phyloP scores from a whole-genome alignment of 2,329 filamentous ascomycete species.

The Cladosporium halotolerans region DNA sequence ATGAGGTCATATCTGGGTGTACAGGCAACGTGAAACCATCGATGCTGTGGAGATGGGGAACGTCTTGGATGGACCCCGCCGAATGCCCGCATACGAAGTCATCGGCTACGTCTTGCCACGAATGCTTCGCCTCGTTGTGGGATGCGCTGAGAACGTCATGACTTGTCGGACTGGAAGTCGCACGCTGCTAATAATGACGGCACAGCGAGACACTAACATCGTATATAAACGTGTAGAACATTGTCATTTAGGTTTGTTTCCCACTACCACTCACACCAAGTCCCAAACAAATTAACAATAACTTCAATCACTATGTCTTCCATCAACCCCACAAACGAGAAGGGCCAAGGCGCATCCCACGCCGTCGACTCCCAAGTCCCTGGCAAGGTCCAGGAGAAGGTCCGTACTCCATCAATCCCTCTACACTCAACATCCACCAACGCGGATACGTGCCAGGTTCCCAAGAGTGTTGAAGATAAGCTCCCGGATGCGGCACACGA shows the following conservation, averaged over 20 bases:
- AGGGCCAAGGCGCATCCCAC: slow-evolving; percentile 38
- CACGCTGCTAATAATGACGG: too few species aligned
- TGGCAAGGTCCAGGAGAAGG: slow-evolving; percentile 34
- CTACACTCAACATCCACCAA: neutral
- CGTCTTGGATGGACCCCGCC: too few species aligned
- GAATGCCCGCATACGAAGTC: too few species aligned
- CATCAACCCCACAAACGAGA: slow-evolving; percentile 20
- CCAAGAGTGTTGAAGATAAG: slow-evolving; percentile 34
- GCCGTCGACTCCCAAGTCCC: slow-evolving; percentile 37
- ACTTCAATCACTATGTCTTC: neutral
- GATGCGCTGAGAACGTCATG: neutral
- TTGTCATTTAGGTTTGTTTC: neutral
- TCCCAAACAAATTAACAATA: neutral
- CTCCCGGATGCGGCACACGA: slow-evolving; percentile 36
- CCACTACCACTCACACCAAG: neutral
- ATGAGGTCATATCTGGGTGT: too few species aligned
- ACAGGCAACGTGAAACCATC: too few species aligned
- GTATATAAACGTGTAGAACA: neutral
- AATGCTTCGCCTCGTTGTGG: neutral
- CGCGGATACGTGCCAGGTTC: slow-evolving; percentile 14
- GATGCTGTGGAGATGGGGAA: too few species aligned
- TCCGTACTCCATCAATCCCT: slow-evolving; percentile 8
- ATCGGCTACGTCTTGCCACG: too few species aligned
- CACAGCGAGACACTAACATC: too few species aligned
- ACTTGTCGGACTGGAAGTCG: neutral